phyloP scores from a whole-genome alignment of 495 filamentous ascomycete genomes.

The Pyrenula massariospora region DNA sequence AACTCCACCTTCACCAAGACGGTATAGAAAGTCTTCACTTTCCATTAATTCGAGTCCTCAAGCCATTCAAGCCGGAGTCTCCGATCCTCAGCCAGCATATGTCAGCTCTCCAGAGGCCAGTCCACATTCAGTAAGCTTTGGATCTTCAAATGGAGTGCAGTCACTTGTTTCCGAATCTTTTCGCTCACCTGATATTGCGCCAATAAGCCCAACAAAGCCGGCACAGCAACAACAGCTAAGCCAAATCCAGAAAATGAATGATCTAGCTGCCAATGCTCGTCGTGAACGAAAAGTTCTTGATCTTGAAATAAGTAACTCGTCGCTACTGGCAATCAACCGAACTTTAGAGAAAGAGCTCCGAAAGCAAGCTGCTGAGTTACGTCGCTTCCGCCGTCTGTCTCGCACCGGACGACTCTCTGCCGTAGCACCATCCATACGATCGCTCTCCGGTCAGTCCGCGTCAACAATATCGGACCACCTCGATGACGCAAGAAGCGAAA shows the following conservation, averaged over 20 bases:
- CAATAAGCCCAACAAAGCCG: constrained; percentile 32
- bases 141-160: constrained; percentile 11
- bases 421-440: constrained; percentile 25
- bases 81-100: not conserved
- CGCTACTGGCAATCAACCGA: constrained; percentile 91
- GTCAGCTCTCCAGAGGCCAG: not conserved
- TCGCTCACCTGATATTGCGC: constrained; percentile 23
- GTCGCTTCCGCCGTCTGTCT: constrained; percentile 70
- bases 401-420: constrained; percentile 62
- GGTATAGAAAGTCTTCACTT: not conserved
- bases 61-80: not conserved
- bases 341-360: constrained; percentile 83
- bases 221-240: constrained; percentile 37
- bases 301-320: constrained; percentile 95
- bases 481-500: constrained; percentile 22
- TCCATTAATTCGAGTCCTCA: not conserved
- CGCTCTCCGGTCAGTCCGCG: constrained; percentile 23
- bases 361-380: constrained; percentile 80
- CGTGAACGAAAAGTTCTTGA: constrained; percentile 92
- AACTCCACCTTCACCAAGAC: not conserved
- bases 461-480: constrained; percentile 25
- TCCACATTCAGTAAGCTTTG: constrained; percentile 15
- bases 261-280: constrained; percentile 70
- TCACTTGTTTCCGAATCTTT: constrained; percentile 16
- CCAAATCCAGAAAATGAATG: constrained; percentile 42